These are phyloP conservation scores for Populus ilicifolia DNA, from an alignment of 345 rosid genomes.

Conservation along the genomic window DNA sequence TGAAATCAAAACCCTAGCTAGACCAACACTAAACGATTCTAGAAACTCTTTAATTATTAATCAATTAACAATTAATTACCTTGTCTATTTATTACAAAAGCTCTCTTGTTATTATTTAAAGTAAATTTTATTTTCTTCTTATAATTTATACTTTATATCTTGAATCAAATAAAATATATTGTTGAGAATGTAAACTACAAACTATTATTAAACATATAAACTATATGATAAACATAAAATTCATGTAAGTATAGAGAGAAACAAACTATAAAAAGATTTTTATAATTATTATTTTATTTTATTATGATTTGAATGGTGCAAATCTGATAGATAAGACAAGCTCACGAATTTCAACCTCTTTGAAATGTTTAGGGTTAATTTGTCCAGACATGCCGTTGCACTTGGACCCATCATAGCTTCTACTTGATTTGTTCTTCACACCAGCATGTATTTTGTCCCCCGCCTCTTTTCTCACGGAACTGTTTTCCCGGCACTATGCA, in stretches of 20 bases:
- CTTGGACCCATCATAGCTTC: conserved; percentile 20
- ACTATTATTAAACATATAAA: too few relatives aligned
- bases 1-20: conserved; percentile 44
- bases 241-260: too few relatives aligned
- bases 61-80: too few relatives aligned
- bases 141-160: too few relatives aligned
- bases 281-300: not conserved
- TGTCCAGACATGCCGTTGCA: conserved; percentile 17
- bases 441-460: not conserved
- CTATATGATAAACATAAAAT: too few relatives aligned
- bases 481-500: conserved; percentile 4
- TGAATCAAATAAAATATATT: too few relatives aligned
- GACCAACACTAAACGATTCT: conserved; percentile 4
- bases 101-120: too few relatives aligned
- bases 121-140: too few relatives aligned
- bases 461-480: not conserved
- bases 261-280: too few relatives aligned
- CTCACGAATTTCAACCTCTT: conserved; percentile 24
- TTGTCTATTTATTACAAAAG: not conserved
- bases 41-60: not conserved
- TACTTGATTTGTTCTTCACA: not conserved
- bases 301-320: conserved; percentile 37
- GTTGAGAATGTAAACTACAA: too few relatives aligned
- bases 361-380: conserved; percentile 15
- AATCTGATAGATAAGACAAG: conserved; percentile 22